A percentile compares a stretch with the other conserved stretches of the same genome.
phyloP scores from a whole-genome alignment of 2,329 filamentous ascomycete species.

The Aspergillus luchuensis region DNA sequence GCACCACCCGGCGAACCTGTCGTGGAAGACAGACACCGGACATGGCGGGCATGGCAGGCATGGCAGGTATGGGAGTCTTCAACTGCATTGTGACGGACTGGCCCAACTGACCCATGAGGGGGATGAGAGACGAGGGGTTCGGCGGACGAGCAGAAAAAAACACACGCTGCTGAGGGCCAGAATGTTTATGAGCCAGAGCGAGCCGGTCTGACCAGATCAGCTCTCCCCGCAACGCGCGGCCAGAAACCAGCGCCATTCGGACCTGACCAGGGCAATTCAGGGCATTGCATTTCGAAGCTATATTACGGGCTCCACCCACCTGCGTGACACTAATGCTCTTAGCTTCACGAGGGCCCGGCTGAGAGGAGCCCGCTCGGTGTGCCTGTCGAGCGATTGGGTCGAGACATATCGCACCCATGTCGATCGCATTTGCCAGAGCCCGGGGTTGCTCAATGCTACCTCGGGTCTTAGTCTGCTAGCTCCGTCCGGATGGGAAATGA shows the following conservation, averaged over 20 bases:
- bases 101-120: background rate
- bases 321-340: conserved; percentile 3
- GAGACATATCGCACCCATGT: background rate
- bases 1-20: conserved; percentile 4
- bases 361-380: too few relatives aligned
- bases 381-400: background rate
- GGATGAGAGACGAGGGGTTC: background rate
- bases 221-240: background rate
- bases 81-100: conserved; percentile 2
- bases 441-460: background rate
- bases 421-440: conserved; percentile 1
- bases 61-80: background rate
- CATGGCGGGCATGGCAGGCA: background rate
- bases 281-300: background rate
- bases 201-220: background rate
- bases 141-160: background rate
- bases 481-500: background rate
- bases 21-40: conserved; percentile 6
- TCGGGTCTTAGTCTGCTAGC: background rate
- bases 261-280: background rate
- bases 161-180: background rate
- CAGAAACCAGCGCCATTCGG: background rate
- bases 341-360: conserved; percentile 1
- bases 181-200: conserved; percentile 6
- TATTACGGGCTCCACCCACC: conserved; percentile 1